These are phyloP conservation scores for Rhododendron griersonianum DNA, from an alignment of 148 eudicot genomes.

Conservation along the genomic window DNA sequence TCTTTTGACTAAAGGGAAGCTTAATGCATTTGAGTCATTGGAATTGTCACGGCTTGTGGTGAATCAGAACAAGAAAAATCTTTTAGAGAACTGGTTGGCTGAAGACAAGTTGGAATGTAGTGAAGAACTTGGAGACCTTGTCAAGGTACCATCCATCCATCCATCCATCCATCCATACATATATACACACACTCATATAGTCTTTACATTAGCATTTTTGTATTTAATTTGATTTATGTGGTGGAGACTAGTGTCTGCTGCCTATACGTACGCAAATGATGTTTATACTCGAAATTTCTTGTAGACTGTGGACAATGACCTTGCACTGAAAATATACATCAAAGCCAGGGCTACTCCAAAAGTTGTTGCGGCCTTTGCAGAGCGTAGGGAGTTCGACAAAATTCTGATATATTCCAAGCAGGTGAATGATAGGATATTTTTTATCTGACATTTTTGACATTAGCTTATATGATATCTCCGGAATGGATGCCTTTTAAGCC, in stretches of 20 bases:
- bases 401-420: constrained; percentile 91
- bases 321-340: constrained; percentile 88
- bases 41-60: constrained; percentile 95
- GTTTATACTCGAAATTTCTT: constrained; percentile 14
- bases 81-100: constrained; percentile 93
- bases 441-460: neutral
- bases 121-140: constrained; percentile 99
- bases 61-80: constrained; percentile 95
- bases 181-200: neutral
- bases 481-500: neutral
- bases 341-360: constrained; percentile 98
- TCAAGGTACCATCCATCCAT: constrained; percentile 51
- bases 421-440: constrained; percentile 30
- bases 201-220: neutral
- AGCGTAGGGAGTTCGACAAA: constrained; percentile 93
- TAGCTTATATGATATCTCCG: neutral
- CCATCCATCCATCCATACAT: neutral
- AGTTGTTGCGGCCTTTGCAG: constrained; percentile 97
- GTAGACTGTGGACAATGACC: constrained; percentile 97
- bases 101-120: constrained; percentile 96
- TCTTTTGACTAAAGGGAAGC: constrained; percentile 82
- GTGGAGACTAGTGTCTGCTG: neutral
- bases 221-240: neutral
- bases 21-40: constrained; percentile 91
- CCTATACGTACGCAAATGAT: neutral